Base-by-base conservation (phyloP, 495 filamentous ascomycete genomes). In the Hypoxylon trugodes region DNA sequence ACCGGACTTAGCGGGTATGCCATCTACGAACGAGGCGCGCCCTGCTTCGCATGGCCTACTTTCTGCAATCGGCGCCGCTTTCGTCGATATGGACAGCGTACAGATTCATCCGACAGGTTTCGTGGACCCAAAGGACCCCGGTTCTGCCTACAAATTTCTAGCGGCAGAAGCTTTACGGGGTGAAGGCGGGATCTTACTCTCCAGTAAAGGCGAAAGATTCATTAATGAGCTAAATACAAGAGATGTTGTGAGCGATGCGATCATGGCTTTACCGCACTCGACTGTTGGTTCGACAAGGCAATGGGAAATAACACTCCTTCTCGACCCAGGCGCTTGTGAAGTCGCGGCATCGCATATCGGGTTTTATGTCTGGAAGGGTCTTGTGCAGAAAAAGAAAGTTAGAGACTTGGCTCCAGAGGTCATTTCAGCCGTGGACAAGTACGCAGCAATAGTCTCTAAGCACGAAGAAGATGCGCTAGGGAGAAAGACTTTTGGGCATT, bases 71-170 rank as follows among this genome's bases (percentile, higher is more conserved):
- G 84, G 82, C 0, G 85, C 83, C 2, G 64, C 66, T 19, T 69
- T 86, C 21, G 71, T 86, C 8, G 85, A 88, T 54, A 87, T 88
- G 84, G 80, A 83, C 2, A 70, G 72, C 50, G 82, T 86, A 9
- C 83, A 86, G 69, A 76, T 86, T 16, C 83, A 86, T 68, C 90
- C 90, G 3, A 92, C 90, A 2, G 88, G 88, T 46, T 86, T 93
- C 42, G 81, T 92, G 2, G 89, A 92, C 70, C 87, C 89, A 16
- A 84, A 68, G 6, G 61, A 69, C 36, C 68, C 74, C 2, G 9
- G 26, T 1, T 59, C 68, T 5, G 57, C 67, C 28, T 72, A 84
- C 26, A 86, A 87, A 69, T 83, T 88, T 62, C 76, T 87, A n/a
- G 84, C 85, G 0, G 84, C 85, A 0, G 85, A 88, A 69, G 74